phyloP scores from a whole-genome alignment of 805 yeast species.

The Limtongia smithiae region DNA sequence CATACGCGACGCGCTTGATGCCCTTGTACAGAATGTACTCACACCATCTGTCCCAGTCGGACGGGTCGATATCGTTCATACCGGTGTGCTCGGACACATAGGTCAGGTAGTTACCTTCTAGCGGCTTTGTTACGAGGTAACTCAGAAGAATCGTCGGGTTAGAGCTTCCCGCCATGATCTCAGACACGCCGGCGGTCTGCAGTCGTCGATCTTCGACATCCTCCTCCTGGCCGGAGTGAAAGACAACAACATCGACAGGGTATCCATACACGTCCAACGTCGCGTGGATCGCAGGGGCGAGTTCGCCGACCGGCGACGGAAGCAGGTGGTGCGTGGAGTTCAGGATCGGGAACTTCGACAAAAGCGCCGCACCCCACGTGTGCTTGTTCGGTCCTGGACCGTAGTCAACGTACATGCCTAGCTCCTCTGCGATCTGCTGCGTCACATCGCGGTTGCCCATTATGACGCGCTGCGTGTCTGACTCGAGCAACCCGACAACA shows the following conservation, averaged over 20 bases:
- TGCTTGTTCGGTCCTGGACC: slow-evolving; percentile 98
- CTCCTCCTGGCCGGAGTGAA: slow-evolving; percentile 98
- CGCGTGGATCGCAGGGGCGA: slow-evolving; percentile 97
- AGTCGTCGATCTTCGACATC: slow-evolving; percentile 89
- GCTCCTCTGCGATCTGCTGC: slow-evolving; percentile 83
- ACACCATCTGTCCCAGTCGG: slow-evolving; percentile 98
- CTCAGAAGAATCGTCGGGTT: slow-evolving; percentile 83
- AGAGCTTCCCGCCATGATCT: slow-evolving; percentile 74
- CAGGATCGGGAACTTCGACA: slow-evolving; percentile 91
- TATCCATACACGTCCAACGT: slow-evolving; percentile 88
- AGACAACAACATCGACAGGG: slow-evolving; percentile 85
- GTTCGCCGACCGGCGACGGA: slow-evolving; percentile 96
- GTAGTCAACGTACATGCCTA: slow-evolving; percentile 91
- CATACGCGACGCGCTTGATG: slow-evolving; percentile 84
- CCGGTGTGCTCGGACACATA: slow-evolving; percentile 80
- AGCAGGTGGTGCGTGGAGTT: slow-evolving; percentile 85
- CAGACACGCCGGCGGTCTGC: slow-evolving; percentile 72
- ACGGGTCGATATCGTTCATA: slow-evolving; percentile 89
- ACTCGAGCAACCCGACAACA: slow-evolving; percentile 78
- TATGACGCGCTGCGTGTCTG: slow-evolving; percentile 88
- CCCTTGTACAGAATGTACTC: slow-evolving; percentile 89
- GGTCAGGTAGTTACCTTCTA: slow-evolving; percentile 85
- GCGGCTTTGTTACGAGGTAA: slow-evolving; percentile 84
- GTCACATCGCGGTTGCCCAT: slow-evolving; percentile 96
- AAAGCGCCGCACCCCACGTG: slow-evolving; percentile 94